Percentiles rank a stretch among this genome's conserved stretches.
phyloP scores from a whole-genome alignment of 495 filamentous ascomycete genomes.

The Daldinia bambusicola region DNA sequence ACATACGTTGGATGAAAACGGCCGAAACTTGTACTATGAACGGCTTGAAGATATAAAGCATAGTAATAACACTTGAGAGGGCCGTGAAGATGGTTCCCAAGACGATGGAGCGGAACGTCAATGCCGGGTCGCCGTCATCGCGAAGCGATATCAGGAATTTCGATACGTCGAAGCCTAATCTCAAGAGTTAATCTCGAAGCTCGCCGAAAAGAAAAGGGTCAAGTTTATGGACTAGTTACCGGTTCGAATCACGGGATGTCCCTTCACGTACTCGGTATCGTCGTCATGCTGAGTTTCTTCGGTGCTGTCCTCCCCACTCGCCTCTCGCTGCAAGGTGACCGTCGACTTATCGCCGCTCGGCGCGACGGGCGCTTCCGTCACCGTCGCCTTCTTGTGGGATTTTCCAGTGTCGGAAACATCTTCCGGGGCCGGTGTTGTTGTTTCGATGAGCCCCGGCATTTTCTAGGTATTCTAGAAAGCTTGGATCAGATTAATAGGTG shows the following conservation, averaged over 20 bases:
- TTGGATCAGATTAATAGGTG: not conserved
- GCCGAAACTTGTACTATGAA: constrained; percentile 27
- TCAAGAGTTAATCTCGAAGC: not conserved
- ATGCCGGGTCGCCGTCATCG: constrained; percentile 57
- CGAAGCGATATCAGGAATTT: constrained; percentile 54
- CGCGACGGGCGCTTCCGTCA: constrained; percentile 18
- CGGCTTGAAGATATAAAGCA: constrained; percentile 31
- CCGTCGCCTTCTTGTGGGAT: constrained; percentile 6
- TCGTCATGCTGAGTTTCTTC: constrained; percentile 16
- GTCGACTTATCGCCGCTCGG: not conserved
- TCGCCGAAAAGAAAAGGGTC: not conserved
- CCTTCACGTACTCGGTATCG: constrained; percentile 20
- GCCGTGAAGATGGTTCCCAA: constrained; percentile 56
- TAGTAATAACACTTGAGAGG: constrained; percentile 60
- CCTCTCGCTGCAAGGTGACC: not conserved
- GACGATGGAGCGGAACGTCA: constrained; percentile 60
- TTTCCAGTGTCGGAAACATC: not conserved
- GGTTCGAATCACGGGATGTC: constrained; percentile 32
- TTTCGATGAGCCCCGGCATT: constrained; percentile 23
- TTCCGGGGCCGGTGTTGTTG: not conserved
- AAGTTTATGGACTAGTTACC: constrained; percentile 6
- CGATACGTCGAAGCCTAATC: constrained; percentile 25
- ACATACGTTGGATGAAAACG: constrained; percentile 32
- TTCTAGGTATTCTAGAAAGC: not conserved
- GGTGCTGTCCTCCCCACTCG: not conserved